Evolutionary conservation across 2,329 filamentous ascomycete genomes (phyloP), one percentile per base, ranked within the genome.

Genomic region (Mycosphaerella sp.): DNA sequence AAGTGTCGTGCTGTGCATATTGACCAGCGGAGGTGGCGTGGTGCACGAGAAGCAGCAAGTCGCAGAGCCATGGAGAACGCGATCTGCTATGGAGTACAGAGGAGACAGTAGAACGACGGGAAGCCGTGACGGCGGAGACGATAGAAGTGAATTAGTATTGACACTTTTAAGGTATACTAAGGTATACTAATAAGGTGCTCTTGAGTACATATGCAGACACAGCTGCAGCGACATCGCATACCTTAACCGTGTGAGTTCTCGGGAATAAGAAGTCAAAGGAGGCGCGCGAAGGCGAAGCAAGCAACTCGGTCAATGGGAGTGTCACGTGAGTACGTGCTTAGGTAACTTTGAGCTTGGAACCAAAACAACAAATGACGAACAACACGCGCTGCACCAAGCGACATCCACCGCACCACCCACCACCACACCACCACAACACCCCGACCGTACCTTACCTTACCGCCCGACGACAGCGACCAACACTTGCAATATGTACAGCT

Each of bases 1-100:
- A 73, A 72, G 36, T 48, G 36, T 18, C 62, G 57, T 32, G 55
- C 25, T 21, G 16, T 41, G 41, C 55, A 59, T 58, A n/a, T 30
- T 57, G 54, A 53, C n/a, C 43, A 16, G n/a, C 36, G 45, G 16
- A 30, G 2, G 12, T 40, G 28, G 18, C 18, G 30, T 2, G 30
- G 35, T 47, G 35, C 14, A 40, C 18, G 39, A 21, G 17, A 41
- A 41, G 28, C n/a, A 18, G 35, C 32, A 40, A 34, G 36, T 17
- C 34, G 42, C n/a, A 61, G 40, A 10, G 58, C 52, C 3, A 53
- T 25, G 5, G 4, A 6, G 21, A 25, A 25, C 7, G 1, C 21
- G 4, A 25, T 25, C 21, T 25, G 21, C 21, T 25, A 5, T n/a
- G n/a, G n/a, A n/a, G n/a, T 25, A 25, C 7, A 25, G 21, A 25